Base-by-base conservation (phyloP, 495 filamentous ascomycete genomes). In the Penicillium simplicissimum region DNA sequence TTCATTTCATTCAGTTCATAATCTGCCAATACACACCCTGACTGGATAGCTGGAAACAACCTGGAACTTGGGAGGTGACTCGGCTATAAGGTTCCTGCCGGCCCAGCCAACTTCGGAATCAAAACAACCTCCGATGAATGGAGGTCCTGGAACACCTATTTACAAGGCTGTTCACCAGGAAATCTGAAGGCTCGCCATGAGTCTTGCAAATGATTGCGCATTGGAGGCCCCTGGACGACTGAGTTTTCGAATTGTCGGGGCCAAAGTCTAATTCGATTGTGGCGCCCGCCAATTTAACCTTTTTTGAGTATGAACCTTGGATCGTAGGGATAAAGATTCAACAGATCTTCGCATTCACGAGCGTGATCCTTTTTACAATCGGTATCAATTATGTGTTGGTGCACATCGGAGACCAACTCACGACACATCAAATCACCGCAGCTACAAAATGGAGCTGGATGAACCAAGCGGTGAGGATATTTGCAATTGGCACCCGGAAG, bases 401-500 rank as follows among this genome's bases (percentile, higher is more conserved):
- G 60, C 52, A 0, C 74, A 73, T 36, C 47, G 70, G n/a, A 8
- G 34, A 42, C 19, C 57, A 61, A 33, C 63, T 77, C 10, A 62
- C 62, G 3, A 19, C 55, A 2, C 25, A 19, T 2, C 57, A 73
- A 4, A 37, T 53, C 25, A 55, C 62, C 4, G 25, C 58, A 13
- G 68, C 74, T 9, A 57, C 68, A 11, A 62, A 70, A 38, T 76
- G 68, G 67, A 63, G 63, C 28, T 76, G 74, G 72, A 59, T 73
- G 7, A 72, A 70, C 25, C 74, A 75, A 51, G 40, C 71, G 1
- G 52, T 78, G 3, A 62, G 67, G 0, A 67, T 75, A 15, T 42
- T 66, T 14, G 63, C 63, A 1, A 61, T 58, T 10, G 55, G 47
- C 0, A 25, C 40, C 7, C 58, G 63, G 38, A 65, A 65, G 28